Conservation (phyloP, 2,329 filamentous ascomycete species). For the Colletotrichum spaethianum region DNA sequence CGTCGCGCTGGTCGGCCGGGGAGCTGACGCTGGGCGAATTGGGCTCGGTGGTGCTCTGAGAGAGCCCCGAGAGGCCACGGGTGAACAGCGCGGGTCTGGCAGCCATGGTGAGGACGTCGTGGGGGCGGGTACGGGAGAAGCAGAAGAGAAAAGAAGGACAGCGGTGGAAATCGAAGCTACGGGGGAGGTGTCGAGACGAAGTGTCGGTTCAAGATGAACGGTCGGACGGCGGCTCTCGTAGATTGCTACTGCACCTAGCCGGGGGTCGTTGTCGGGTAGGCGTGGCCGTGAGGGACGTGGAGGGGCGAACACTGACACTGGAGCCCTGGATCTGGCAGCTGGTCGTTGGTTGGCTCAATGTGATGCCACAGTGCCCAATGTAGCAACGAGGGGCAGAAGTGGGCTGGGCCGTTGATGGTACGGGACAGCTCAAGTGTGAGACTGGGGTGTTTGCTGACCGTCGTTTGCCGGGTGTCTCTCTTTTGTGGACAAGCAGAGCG, state of each 20-base stretch:
- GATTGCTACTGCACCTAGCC: slow-evolving; percentile 25
- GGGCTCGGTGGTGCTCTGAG: slow-evolving; percentile 68
- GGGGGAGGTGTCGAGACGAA: slow-evolving; percentile 24
- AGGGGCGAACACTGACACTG: slow-evolving; percentile 8
- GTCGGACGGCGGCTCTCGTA: slow-evolving; percentile 23
- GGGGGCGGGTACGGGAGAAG: not conserved
- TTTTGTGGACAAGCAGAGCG: not conserved
- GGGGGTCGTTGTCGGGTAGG: slow-evolving; percentile 31
- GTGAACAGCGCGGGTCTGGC: slow-evolving; percentile 72
- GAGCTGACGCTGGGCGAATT: slow-evolving; percentile 74
- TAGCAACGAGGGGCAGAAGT: slow-evolving; percentile 41
- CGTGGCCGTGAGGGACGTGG: slow-evolving; percentile 22
- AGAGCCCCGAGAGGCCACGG: slow-evolving; percentile 73
- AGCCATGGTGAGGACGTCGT: slow-evolving; percentile 62
- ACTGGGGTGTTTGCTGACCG: not conserved
- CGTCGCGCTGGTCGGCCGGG: slow-evolving; percentile 80
- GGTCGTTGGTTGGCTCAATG: slow-evolving; percentile 38
- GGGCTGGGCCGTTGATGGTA: slow-evolving; percentile 24
- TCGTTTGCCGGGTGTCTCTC: slow-evolving; percentile 1
- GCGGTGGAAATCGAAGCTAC: slow-evolving; percentile 1
- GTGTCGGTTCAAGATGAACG: slow-evolving; percentile 12
- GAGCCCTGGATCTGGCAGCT: slow-evolving; percentile 23
- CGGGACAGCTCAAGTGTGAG: slow-evolving; percentile 8
- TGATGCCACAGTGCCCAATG: slow-evolving; percentile 35
- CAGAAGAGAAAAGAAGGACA: slow-evolving; percentile 22